Conservation (phyloP, 192 early-diverging fungal species). For the Podila horticola region DNA sequence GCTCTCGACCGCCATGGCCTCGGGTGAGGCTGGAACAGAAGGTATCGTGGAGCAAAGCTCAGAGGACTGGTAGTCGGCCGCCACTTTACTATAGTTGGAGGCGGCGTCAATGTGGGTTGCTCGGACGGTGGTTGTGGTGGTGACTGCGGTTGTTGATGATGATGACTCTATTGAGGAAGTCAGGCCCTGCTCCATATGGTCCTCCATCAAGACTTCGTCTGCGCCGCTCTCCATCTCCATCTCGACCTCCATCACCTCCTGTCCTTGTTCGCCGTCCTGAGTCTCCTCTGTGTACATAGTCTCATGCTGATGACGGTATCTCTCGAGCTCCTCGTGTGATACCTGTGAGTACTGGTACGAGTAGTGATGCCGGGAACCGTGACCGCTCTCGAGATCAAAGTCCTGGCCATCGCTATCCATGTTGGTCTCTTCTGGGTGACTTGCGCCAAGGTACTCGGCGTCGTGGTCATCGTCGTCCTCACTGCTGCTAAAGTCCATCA, state of each 20-base stretch:
- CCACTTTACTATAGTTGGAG: slow-evolving; percentile 15
- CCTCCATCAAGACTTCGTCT: background rate
- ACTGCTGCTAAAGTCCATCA: slow-evolving; percentile 50
- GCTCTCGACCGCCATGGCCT: slow-evolving; percentile 39
- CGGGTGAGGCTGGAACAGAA: slow-evolving; percentile 14
- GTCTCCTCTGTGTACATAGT: slow-evolving; percentile 17
- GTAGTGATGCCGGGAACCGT: background rate
- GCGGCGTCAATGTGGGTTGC: background rate
- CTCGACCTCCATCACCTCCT: slow-evolving; percentile 31
- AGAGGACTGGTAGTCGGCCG: slow-evolving; percentile 11
- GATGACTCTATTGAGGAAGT: background rate
- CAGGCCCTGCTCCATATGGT: slow-evolving; percentile 10
- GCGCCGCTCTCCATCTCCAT: slow-evolving; percentile 10
- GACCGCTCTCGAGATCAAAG: slow-evolving; percentile 38
- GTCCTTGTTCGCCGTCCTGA: background rate
- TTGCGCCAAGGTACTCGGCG: background rate
- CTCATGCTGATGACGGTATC: slow-evolving; percentile 41
- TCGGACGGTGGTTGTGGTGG: background rate
- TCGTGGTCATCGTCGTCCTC: slow-evolving; percentile 33
- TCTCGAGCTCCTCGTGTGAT: slow-evolving; percentile 35
- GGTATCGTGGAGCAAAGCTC: slow-evolving; percentile 7
- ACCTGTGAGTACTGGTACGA: background rate
- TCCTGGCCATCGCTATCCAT: slow-evolving; percentile 37
- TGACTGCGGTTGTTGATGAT: background rate
- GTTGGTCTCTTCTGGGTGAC: slow-evolving; percentile 4